A percentile compares a stretch with the other conserved stretches of the same genome.
phyloP scores from a whole-genome alignment of 2,329 filamentous ascomycete species.

The Nothopassalora personata region DNA sequence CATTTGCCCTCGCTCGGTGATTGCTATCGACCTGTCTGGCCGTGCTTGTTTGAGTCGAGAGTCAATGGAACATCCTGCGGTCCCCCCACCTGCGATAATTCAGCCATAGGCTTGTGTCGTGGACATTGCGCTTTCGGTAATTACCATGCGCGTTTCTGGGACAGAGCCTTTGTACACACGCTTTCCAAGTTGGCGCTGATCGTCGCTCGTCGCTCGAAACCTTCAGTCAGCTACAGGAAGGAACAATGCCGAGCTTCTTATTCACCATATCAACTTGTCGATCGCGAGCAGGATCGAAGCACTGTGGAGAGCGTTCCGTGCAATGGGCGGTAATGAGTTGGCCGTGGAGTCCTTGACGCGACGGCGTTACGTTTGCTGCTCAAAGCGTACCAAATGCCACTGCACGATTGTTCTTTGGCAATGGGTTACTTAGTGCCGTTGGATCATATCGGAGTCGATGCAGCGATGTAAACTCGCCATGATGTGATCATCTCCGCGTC shows the following conservation, averaged over 20 bases:
- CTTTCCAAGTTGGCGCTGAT: not conserved
- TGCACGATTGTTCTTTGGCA: too few species aligned
- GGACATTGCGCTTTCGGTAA: not conserved
- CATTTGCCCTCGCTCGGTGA: constrained; percentile 1
- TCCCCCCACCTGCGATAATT: constrained; percentile 26
- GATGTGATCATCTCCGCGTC: not conserved
- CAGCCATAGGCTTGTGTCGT: constrained; percentile 12
- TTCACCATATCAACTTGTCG: not conserved
- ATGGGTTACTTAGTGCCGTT: too few species aligned
- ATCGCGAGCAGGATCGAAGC: not conserved
- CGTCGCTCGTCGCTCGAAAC: not conserved
- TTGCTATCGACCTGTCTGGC: not conserved
- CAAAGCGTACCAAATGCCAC: too few species aligned
- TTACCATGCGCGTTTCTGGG: not conserved
- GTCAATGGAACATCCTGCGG: constrained; percentile 23
- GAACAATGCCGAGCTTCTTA: not conserved
- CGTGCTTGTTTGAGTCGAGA: constrained; percentile 11
- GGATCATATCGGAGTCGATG: too few species aligned
- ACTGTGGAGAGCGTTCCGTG: not conserved
- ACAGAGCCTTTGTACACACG: not conserved
- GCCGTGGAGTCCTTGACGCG: too few species aligned
- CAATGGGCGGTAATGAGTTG: not conserved
- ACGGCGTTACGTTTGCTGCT: too few species aligned
- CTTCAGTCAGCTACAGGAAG: not conserved
- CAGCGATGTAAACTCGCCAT: too few species aligned